Percentiles rank a stretch among this genome's conserved stretches.
Evolutionary conservation across 495 filamentous ascomycete genomes (phyloP).

Genomic region (Aspergillus hancockii): DNA sequence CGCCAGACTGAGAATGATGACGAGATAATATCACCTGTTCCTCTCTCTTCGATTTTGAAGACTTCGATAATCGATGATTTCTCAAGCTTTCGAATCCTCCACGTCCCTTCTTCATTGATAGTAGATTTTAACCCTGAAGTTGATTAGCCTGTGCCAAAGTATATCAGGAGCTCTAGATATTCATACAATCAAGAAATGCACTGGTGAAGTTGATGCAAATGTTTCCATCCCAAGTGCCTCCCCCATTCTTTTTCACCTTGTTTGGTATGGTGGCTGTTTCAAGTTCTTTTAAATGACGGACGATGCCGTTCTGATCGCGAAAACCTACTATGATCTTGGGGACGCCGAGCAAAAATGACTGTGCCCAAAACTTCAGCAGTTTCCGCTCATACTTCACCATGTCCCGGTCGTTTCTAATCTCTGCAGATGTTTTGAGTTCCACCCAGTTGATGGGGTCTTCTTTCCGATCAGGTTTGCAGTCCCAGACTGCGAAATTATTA

Average conservation of each 20-base stretch:
- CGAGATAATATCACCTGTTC: conserved; percentile 75
- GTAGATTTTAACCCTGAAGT: conserved; percentile 63
- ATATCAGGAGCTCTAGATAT: not conserved
- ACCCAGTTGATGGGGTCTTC: conserved; percentile 82
- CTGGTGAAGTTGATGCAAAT: conserved; percentile 86
- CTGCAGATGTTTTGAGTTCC: conserved; percentile 88
- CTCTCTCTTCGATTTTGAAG: conserved; percentile 67
- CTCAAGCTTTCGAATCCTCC: conserved; percentile 70
- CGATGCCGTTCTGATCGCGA: conserved; percentile 69
- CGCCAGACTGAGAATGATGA: conserved; percentile 76
- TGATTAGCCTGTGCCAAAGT: not conserved
- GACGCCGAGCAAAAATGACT: conserved; percentile 92
- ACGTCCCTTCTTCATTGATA: conserved; percentile 73
- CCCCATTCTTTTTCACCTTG: conserved; percentile 64
- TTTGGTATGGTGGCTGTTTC: conserved; percentile 75
- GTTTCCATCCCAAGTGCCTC: conserved; percentile 80
- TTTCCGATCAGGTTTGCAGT: conserved; percentile 66
- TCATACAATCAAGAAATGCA: conserved; percentile 71
- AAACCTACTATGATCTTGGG: conserved; percentile 91
- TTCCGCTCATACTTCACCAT: conserved; percentile 81
- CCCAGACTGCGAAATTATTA: conserved; percentile 64
- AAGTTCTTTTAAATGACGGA: conserved; percentile 71
- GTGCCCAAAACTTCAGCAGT: conserved; percentile 92
- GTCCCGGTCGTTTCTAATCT: conserved; percentile 63
- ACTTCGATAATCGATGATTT: conserved; percentile 65